Evolutionary conservation across 345 rosid species (phyloP), one percentile per base, ranked within the genome.

Genomic region (Heritiera littoralis): DNA sequence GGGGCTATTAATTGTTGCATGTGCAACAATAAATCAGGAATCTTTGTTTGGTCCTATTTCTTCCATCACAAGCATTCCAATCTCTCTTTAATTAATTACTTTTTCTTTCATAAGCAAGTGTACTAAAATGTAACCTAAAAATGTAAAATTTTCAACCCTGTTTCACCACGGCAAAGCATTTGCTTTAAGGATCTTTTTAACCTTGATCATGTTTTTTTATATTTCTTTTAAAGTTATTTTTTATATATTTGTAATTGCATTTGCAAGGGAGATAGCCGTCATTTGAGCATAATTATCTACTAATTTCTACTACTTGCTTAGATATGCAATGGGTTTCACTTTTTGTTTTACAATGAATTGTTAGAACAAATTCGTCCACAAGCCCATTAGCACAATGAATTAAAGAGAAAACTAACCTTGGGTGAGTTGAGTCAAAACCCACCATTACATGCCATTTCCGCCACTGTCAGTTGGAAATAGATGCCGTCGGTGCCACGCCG

Each of bases 1-100:
- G 81, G 73, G 80, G 81, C 64, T 72, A 88, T 88, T 86, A 79
- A 90, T 79, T 87, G 90, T 74, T 81, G 81, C 91, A 90, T 79
- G 84, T 88, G 90, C 91, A 67, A 59, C 85, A 70, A 83, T 84
- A 76, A 83, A 64, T 78, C 80, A 84, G 78, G 78, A 84, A 77
- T 85, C 87, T 85, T 77, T 77, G 45, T 77, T 81, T 77, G 80
- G 76, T 35, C 76, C 15, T 74, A n/a, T 88, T 88, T 73, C 91
- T 85, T 88, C 84, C 66, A 83, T 85, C 82, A 65, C 86, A 86
- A 88, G 86, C 91, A 85, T 83, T 79, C 80, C 83, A 72, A 74
- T 52, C 43, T 71, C 59, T 71, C 41, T 71, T 51, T 35, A 35
- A 35, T 35, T 35, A 35, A 35, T 35, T n/a, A 45, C 1, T 83